Conservation (phyloP, 208 protist genomes). For the Giardia duodenalis region DNA sequence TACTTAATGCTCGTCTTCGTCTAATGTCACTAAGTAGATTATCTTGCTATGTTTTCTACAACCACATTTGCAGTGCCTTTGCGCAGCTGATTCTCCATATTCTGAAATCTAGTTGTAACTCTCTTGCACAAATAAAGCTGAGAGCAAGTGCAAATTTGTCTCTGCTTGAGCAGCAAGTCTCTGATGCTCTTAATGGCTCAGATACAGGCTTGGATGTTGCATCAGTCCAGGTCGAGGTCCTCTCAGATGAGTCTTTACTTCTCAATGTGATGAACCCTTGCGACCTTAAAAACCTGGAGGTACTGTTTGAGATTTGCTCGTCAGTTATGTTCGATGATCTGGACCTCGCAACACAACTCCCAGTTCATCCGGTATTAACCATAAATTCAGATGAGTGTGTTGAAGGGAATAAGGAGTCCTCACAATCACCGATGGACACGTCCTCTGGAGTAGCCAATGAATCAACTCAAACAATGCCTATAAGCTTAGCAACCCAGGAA, state of each 20-base stretch:
- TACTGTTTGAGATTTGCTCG: background rate
- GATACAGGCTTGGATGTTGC: too few species aligned
- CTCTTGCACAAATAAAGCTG: background rate
- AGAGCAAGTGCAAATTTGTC: too few species aligned
- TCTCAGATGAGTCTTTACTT: background rate
- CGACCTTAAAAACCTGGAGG: background rate
- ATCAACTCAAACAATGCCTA: too few species aligned
- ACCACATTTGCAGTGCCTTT: background rate
- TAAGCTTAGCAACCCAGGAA: too few species aligned
- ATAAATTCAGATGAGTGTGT: too few species aligned
- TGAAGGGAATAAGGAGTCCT: too few species aligned
- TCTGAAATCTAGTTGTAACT: background rate
- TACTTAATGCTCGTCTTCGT: background rate
- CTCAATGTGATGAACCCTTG: background rate
- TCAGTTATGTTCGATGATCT: background rate
- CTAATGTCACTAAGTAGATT: background rate
- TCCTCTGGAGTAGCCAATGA: too few species aligned
- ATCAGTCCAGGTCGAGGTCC: background rate
- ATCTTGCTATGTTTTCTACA: background rate
- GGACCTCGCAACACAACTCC: background rate
- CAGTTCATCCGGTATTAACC: too few species aligned
- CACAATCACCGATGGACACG: too few species aligned
- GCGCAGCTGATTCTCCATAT: background rate
- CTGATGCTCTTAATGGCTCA: background rate
- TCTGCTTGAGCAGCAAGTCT: background rate